These are phyloP conservation scores for Saturnispora silvae DNA, from an alignment of 805 yeast genomes.

Conservation along the genomic window DNA sequence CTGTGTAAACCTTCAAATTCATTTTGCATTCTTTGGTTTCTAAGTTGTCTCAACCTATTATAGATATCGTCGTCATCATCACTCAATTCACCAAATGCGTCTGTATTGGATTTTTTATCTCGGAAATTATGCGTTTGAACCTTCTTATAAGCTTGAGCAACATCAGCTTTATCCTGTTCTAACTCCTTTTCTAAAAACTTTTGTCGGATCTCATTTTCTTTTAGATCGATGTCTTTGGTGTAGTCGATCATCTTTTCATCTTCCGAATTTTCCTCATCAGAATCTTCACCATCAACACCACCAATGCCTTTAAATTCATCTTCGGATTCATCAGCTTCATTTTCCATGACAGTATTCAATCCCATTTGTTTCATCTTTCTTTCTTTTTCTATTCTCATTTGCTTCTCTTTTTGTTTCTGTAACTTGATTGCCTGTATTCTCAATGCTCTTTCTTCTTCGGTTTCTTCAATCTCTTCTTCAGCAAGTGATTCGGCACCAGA, in stretches of 20 bases:
- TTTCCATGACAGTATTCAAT: slow-evolving; percentile 51
- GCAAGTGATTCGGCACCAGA: slow-evolving; percentile 8
- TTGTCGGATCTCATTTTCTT: slow-evolving; percentile 48
- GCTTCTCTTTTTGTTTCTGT: slow-evolving; percentile 18
- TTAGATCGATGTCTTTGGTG: slow-evolving; percentile 43
- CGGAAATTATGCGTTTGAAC: slow-evolving; percentile 62
- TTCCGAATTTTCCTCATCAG: slow-evolving; percentile 58
- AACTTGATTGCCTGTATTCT: slow-evolving; percentile 16
- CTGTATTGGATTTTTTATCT: slow-evolving; percentile 41
- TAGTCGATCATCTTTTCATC: slow-evolving; percentile 75
- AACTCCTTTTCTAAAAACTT: slow-evolving; percentile 50
- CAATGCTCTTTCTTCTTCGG: slow-evolving; percentile 29
- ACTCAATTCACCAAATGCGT: slow-evolving; percentile 52
- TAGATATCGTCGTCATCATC: slow-evolving; percentile 58
- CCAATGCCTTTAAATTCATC: slow-evolving; percentile 83
- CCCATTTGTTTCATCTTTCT: slow-evolving; percentile 51
- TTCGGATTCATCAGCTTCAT: slow-evolving; percentile 82
- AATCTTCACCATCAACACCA: slow-evolving; percentile 53
- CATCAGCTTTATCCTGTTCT: slow-evolving; percentile 49
- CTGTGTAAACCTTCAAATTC: slow-evolving; percentile 28
- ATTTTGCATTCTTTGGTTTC: slow-evolving; percentile 23
- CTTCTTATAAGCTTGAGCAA: slow-evolving; percentile 60
- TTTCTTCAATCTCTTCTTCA: slow-evolving; percentile 24
- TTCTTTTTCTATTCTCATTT: slow-evolving; percentile 25
- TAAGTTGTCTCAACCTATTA: slow-evolving; percentile 5